Conservation (phyloP, 495 filamentous ascomycete genomes). For the Penicillium mononematosum region DNA sequence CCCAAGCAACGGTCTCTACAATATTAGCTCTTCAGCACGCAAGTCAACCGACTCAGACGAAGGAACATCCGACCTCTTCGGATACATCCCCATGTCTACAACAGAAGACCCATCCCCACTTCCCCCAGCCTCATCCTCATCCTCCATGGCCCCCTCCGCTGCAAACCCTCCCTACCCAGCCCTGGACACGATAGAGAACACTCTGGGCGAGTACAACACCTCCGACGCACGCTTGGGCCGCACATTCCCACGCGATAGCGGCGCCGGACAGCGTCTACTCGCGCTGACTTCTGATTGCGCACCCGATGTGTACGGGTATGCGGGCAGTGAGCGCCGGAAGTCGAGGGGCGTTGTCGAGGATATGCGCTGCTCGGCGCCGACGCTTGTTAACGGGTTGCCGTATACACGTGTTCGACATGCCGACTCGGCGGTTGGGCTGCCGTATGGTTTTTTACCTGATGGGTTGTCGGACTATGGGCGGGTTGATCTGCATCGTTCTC, state of each 20-base stretch:
- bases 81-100: conserved; percentile 30
- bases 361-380: conserved; percentile 17
- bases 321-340: conserved; percentile 28
- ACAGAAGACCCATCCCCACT: conserved; percentile 13
- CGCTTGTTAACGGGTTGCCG: conserved; percentile 39
- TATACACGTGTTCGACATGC: conserved; percentile 36
- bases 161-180: conserved; percentile 19
- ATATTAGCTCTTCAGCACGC: conserved; percentile 17
- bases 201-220: conserved; percentile 22
- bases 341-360: conserved; percentile 17
- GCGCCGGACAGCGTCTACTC: conserved; percentile 22
- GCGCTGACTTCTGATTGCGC: conserved; percentile 24
- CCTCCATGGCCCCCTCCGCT: conserved; percentile 16
- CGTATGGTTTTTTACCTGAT: conserved; percentile 20
- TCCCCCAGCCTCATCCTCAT: conserved; percentile 9
- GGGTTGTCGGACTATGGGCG: conserved; percentile 25
- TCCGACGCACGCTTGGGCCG: conserved; percentile 18
- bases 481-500: conserved; percentile 25
- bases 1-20: conserved; percentile 22
- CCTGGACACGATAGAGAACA: conserved; percentile 21
- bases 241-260: conserved; percentile 22
- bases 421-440: conserved; percentile 16
- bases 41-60: conserved; percentile 20
- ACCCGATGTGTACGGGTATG: conserved; percentile 37
- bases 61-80: conserved; percentile 32